Evolutionary conservation across 148 eudicot genomes (phyloP), one percentile per base, ranked within the genome.

Genomic region (Heliosperma pusillum): DNA sequence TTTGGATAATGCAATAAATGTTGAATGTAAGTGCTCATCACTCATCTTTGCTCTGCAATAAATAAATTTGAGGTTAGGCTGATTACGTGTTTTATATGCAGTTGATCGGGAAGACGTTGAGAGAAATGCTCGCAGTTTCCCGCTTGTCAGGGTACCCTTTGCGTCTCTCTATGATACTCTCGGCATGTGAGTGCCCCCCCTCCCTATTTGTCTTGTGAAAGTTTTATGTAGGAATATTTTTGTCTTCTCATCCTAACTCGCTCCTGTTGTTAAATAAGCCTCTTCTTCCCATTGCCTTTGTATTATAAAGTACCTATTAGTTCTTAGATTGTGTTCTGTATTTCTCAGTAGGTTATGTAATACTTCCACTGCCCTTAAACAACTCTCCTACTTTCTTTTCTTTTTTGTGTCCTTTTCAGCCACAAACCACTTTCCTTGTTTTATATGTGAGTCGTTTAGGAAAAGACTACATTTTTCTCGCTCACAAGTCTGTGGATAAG

Each of bases 81-180:
- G 82, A 58, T 60, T 59, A 13, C 47, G 72, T 84, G 64, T 45
- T 75, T 76, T 73, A 17, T 79, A 76, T 85, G 87, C 93, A 94
- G 98, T 90, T 89, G 97, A 94, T 79, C 88, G 88, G 16, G 78
- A 75, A 22, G 97, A 94, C 76, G 76, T 89, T 72, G 96, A 87
- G 80, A 93, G 93, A 44, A 92, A 89, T 84, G 89, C 93, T 66
- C 89, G 82, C 52, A 67, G 72, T 85, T 90, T 87, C 63, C 85
- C 90, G 42, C 81, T 86, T 83, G 88, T 85, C 72, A 91, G 96
- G 86, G 52, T 94, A 75, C 83, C 97, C 60, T 94, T 94, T 85
- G 97, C 98, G 68, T 83, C 89, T 73, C 92, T 94, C 42, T 91
- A 85, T 83, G 98, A 94, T 87, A 86, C 96, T 71, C 89, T 94